Conservation (phyloP, 139 green algal species). For the Astrephomene gubernaculifera region DNA sequence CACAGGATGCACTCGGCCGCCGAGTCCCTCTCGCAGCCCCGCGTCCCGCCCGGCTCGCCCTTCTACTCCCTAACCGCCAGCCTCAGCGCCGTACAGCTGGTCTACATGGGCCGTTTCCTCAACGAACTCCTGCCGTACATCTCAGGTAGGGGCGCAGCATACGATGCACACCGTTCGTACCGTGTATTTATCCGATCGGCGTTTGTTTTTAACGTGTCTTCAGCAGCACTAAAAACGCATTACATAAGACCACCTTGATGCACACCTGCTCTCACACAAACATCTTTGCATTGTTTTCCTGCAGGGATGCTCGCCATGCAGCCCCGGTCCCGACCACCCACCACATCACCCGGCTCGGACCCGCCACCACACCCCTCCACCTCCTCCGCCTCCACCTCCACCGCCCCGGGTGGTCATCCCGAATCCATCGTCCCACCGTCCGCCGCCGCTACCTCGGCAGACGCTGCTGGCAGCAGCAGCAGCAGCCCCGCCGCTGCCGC, state of each 20-base stretch:
- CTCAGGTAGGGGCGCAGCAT: slow-evolving; percentile 45
- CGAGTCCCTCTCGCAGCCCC: slow-evolving; percentile 44
- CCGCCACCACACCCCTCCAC: not conserved
- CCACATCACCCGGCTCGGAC: not conserved
- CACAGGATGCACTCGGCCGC: slow-evolving; percentile 58
- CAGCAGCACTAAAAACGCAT: too few relatives aligned
- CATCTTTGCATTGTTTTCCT: too few relatives aligned
- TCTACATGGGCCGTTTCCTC: slow-evolving; percentile 93
- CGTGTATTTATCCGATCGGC: too few relatives aligned
- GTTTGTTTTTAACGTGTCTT: too few relatives aligned
- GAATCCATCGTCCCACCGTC: too few relatives aligned
- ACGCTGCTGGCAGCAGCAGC: too few relatives aligned
- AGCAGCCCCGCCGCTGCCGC: too few relatives aligned
- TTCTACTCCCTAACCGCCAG: slow-evolving; percentile 76
- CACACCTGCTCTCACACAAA: too few relatives aligned
- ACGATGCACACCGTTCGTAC: too few relatives aligned
- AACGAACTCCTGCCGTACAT: slow-evolving; percentile 73
- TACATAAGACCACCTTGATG: too few relatives aligned
- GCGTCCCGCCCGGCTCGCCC: slow-evolving; percentile 70
- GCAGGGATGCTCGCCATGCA: slow-evolving; percentile 69
- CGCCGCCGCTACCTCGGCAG: too few relatives aligned
- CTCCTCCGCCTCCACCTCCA: not conserved
- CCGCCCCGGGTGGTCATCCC: too few relatives aligned
- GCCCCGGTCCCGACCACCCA: not conserved
- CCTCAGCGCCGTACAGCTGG: slow-evolving; percentile 82